Evolutionary conservation across 257 asterid genomes (phyloP).

Genomic region (Apocynum venetum): DNA sequence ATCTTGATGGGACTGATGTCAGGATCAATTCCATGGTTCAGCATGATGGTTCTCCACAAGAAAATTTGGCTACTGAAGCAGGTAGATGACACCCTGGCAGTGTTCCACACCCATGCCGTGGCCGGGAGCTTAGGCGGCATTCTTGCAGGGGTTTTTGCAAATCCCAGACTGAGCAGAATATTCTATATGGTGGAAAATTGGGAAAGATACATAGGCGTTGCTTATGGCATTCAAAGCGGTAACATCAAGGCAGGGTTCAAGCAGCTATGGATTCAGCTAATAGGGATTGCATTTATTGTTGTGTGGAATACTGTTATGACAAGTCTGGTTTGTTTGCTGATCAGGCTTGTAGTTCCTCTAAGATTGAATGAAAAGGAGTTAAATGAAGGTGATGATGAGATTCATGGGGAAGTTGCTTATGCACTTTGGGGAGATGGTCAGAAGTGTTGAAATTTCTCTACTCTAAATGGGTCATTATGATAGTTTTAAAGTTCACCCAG

Average conservation of each 20-base stretch:
- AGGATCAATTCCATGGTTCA: slow-evolving; percentile 78
- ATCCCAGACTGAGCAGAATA: slow-evolving; percentile 48
- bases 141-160: slow-evolving; percentile 64
- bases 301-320: slow-evolving; percentile 43
- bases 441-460: slow-evolving; percentile 37
- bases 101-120: slow-evolving; percentile 78
- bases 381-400: slow-evolving; percentile 54
- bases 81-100: slow-evolving; percentile 77
- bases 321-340: slow-evolving; percentile 54
- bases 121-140: slow-evolving; percentile 79
- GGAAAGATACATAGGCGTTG: slow-evolving; percentile 47
- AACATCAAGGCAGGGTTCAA: slow-evolving; percentile 36
- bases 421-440: slow-evolving; percentile 84
- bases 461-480: too few species aligned
- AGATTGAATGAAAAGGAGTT: slow-evolving; percentile 53
- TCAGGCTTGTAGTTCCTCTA: slow-evolving; percentile 46
- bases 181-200: slow-evolving; percentile 32
- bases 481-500: too few species aligned
- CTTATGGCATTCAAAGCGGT: slow-evolving; percentile 50
- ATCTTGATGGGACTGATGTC: slow-evolving; percentile 67
- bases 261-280: slow-evolving; percentile 54
- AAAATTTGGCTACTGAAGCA: slow-evolving; percentile 45
- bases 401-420: slow-evolving; percentile 80
- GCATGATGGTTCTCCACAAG: slow-evolving; percentile 86
- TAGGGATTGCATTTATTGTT: slow-evolving; percentile 48